A percentile compares a stretch with the other conserved stretches of the same genome.
Evolutionary conservation across 73 alveolate species (phyloP).

Genomic region (Paramecium primaurelia): DNA sequence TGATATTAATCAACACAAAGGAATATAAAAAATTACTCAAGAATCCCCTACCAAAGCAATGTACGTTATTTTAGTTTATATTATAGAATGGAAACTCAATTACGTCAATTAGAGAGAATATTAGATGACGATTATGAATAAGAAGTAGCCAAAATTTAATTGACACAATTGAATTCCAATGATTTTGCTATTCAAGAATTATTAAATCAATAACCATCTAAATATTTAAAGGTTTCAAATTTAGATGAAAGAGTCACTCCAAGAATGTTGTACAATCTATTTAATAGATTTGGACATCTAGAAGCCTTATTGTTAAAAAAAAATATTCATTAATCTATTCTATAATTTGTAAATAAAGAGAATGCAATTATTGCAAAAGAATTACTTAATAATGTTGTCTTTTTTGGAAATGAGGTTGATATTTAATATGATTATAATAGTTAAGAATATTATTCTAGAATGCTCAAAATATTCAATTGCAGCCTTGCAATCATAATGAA

Average conservation of each 20-base stretch:
- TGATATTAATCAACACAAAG: not conserved
- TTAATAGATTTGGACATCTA: slow-evolving; percentile 31
- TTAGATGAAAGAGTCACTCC: slow-evolving; percentile 22
- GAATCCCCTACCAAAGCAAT: not conserved
- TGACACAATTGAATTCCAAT: not conserved
- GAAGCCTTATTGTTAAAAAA: not conserved
- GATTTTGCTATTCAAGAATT: not conserved
- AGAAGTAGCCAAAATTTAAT: slow-evolving; percentile 27
- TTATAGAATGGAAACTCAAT: not conserved
- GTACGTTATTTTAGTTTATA: not conserved
- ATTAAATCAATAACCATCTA: not conserved
- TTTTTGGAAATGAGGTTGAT: not conserved
- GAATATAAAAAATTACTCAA: not conserved
- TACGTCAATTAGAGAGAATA: not conserved
- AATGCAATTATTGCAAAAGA: slow-evolving; percentile 17
- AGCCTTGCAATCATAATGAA: not conserved
- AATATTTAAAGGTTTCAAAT: not conserved
- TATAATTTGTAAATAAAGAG: not conserved
- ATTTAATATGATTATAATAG: not conserved
- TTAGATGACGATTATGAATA: slow-evolving; percentile 14
- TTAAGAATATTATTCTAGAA: not conserved
- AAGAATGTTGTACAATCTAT: slow-evolving; percentile 5
- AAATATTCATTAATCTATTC: not conserved
- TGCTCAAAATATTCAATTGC: not conserved
- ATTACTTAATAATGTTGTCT: slow-evolving; percentile 5